These are phyloP conservation scores for Earliella scabrosa DNA, from an alignment of 1,284 basidiomycete genomes.

Conservation along the genomic window DNA sequence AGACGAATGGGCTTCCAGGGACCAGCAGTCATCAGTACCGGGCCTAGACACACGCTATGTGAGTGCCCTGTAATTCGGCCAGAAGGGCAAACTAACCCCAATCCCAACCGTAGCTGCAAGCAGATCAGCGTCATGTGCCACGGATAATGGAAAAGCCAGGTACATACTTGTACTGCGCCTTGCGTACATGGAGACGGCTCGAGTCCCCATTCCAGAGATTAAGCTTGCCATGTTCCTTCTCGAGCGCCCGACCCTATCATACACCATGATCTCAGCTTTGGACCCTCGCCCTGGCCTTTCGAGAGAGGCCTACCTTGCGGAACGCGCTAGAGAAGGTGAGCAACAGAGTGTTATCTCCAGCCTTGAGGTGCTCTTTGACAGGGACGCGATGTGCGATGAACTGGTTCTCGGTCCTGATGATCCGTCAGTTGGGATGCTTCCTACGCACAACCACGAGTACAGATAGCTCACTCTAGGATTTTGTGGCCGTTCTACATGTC, in stretches of 20 bases:
- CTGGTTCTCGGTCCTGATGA: conserved; percentile 70
- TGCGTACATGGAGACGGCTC: conserved; percentile 84
- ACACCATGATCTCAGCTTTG: background rate
- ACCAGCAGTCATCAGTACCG: conserved; percentile 76
- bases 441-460: background rate
- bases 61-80: too few species aligned
- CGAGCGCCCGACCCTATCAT: conserved; percentile 63
- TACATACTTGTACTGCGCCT: conserved; percentile 84
- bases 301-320: conserved; percentile 52
- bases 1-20: conserved; percentile 81
- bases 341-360: conserved; percentile 68
- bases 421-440: background rate
- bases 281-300: background rate
- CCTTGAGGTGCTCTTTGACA: conserved; percentile 57
- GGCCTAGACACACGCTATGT: conserved; percentile 54
- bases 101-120: conserved; percentile 78
- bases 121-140: background rate
- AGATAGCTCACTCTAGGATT: conserved; percentile 58
- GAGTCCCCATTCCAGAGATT: conserved; percentile 88
- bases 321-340: conserved; percentile 81
- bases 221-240: conserved; percentile 63
- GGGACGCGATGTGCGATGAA: conserved; percentile 72
- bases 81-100: conserved; percentile 81
- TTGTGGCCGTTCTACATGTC: conserved; percentile 64
- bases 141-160: background rate